Conservation (phyloP, 2,329 filamentous ascomycete species). For the Bertia moriformis region DNA sequence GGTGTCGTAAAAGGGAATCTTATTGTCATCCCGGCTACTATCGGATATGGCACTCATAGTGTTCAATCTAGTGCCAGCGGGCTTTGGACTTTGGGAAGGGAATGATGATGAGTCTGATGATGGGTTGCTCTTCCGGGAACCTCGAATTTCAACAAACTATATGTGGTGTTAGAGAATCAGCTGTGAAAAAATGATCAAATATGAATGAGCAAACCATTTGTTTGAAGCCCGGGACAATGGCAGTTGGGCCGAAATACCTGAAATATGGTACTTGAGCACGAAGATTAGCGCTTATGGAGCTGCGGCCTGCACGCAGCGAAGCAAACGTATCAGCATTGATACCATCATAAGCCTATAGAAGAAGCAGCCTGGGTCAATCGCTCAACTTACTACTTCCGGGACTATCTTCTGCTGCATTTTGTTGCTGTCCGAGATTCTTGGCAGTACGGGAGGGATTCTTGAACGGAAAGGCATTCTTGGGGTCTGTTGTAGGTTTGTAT, state of each 20-base stretch:
- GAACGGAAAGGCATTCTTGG: not conserved
- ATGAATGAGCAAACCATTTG: conserved; percentile 34
- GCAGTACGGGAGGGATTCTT: no score
- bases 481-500: no score
- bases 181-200: conserved; percentile 12
- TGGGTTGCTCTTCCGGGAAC: conserved; percentile 5
- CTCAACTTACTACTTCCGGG: not conserved
- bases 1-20: conserved; percentile 37
- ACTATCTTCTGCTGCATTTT: not conserved
- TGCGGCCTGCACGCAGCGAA: not conserved
- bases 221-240: conserved; percentile 48
- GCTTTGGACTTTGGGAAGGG: not conserved
- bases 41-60: not conserved
- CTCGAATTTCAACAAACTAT: conserved; percentile 21
- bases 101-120: not conserved
- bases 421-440: not conserved
- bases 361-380: no score
- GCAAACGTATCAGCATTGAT: no score
- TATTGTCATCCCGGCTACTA: not conserved
- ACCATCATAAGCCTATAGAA: no score
- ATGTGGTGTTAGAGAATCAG: no score
- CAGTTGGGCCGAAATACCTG: conserved; percentile 45
- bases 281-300: not conserved
- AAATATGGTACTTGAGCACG: conserved; percentile 36
- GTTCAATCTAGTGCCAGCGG: not conserved